Base-by-base conservation (phyloP, 139 green algal species). In the Diplosphaera chodatii region DNA sequence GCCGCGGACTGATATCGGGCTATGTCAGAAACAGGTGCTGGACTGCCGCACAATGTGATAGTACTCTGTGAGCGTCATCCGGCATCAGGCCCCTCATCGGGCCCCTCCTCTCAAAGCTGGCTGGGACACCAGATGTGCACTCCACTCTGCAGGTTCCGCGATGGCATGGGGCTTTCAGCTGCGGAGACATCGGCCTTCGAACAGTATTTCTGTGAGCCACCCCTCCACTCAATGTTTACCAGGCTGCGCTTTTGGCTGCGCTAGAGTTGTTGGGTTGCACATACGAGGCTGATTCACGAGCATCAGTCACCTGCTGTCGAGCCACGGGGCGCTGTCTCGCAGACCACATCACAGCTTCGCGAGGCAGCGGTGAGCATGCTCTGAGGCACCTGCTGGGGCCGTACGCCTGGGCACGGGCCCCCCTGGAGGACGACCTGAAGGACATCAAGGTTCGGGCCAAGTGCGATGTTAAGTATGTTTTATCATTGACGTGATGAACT, bases 351-450 rank as follows among this genome's bases (percentile, higher is more conserved):
- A 73, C 82, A 28, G 89, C 86, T 4, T 67, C 70, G 22, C 72
- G 32, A 4, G 88, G 90, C 67, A 88, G 77, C 59, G 91, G 91
- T 0, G 91, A 96, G 76, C 83, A 85, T 70, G 91, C 91, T 55
- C 84, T 96, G 70, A 73, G 84, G 4, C 86, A 96, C 77, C 71
- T 96, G 8, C 78, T 96, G 69, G 77, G 55, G 48, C 91, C 91
- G 0, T 91, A 91, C 67, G 92, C 92, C 1, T 96, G 84, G 80
- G 91, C 90, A 0, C 72, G 85, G 16, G 32, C 77, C 0, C 83
- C 92, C 0, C 74, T 97, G 32, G 83, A 90, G 68, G 67, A 83
- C 10, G 76, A 88, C 10, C 70, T 96, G 48, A 65, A 80, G 2
- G 70, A 91, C 3, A 81, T 96, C 48, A 79, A 87, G 76, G 73